Conservation (phyloP, 169 alveolate genomes). For the Plasmodium reichenowi region DNA sequence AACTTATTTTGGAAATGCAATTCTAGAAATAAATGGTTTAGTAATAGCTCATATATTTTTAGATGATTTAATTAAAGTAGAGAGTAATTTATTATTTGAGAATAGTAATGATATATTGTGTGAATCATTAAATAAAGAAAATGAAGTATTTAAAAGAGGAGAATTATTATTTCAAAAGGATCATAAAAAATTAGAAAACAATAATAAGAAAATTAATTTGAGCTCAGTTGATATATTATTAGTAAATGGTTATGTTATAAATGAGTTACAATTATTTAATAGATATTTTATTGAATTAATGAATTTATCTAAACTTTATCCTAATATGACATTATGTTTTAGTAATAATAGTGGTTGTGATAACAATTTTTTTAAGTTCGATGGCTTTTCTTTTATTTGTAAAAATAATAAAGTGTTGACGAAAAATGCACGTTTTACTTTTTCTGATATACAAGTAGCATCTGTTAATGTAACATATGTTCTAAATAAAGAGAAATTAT, state of each 20-base stretch:
- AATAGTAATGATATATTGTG: background rate
- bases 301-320: conserved; percentile 32
- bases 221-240: conserved; percentile 41
- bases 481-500: too few species aligned
- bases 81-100: background rate
- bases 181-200: background rate
- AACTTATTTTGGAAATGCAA: conserved; percentile 58
- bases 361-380: conserved; percentile 58
- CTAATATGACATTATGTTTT: conserved; percentile 44
- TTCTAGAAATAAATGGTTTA: background rate
- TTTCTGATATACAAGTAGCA: conserved; percentile 68
- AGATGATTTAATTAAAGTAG: conserved; percentile 46
- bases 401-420: conserved; percentile 37
- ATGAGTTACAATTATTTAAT: conserved; percentile 53
- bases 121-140: background rate
- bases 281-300: conserved; percentile 52
- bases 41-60: conserved; percentile 28
- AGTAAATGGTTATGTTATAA: conserved; percentile 43
- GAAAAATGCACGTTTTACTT: conserved; percentile 67
- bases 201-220: background rate
- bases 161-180: conserved; percentile 10
- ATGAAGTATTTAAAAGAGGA: background rate
- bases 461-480: conserved; percentile 18
- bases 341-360: conserved; percentile 69
- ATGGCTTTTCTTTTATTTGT: conserved; percentile 69